Evolutionary conservation across 2,329 filamentous ascomycete species (phyloP).

Genomic region (Pseudogymnoascus sp.): DNA sequence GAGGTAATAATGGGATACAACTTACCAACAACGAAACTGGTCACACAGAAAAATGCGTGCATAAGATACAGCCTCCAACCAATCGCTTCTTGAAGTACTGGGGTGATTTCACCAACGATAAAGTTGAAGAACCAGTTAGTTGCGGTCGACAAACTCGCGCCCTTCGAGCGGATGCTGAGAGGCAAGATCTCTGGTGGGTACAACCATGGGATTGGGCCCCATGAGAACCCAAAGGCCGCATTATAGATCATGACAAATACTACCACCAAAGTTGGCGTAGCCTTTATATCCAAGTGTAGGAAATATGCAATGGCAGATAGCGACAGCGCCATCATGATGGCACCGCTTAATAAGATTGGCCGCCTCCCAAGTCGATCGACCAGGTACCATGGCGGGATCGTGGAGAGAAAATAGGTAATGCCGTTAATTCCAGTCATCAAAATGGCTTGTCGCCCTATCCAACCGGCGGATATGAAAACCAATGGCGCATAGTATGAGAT

Average conservation of each 20-base stretch:
- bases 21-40: slow-evolving; percentile 93
- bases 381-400: slow-evolving; percentile 93
- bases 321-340: slow-evolving; percentile 80
- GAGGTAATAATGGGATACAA: slow-evolving; percentile 18
- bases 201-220: slow-evolving; percentile 96
- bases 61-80: slow-evolving; percentile 90
- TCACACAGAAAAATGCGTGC: slow-evolving; percentile 93
- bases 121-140: slow-evolving; percentile 99
- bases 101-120: slow-evolving; percentile 92
- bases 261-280: slow-evolving; percentile 78
- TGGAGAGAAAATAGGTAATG: slow-evolving; percentile 82
- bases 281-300: slow-evolving; percentile 72
- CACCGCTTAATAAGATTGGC: slow-evolving; percentile 81
- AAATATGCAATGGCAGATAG: slow-evolving; percentile 91
- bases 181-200: slow-evolving; percentile 98
- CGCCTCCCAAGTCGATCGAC: slow-evolving; percentile 88
- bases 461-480: slow-evolving; percentile 95
- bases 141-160: slow-evolving; percentile 89
- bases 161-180: slow-evolving; percentile 92
- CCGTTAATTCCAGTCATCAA: slow-evolving; percentile 97
- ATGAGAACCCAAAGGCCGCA: slow-evolving; percentile 91
- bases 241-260: slow-evolving; percentile 98
- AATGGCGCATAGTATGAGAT: slow-evolving; percentile 93
- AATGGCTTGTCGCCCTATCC: slow-evolving; percentile 81
- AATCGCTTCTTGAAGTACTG: slow-evolving; percentile 84